Base-by-base conservation (phyloP, 352 stramenopile genomes). In the Phytophthora sp. region DNA sequence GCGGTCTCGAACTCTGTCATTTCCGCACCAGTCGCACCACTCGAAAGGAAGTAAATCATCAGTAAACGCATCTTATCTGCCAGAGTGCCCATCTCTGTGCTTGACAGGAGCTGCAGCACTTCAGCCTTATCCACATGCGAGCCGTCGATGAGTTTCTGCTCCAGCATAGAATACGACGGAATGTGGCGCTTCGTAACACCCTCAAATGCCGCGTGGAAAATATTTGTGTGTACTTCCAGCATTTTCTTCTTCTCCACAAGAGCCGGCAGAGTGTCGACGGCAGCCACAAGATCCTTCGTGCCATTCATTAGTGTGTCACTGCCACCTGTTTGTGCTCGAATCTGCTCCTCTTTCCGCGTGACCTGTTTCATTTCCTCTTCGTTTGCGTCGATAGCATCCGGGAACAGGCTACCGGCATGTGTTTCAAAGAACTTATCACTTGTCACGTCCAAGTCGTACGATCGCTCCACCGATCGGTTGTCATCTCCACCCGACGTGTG, bases 221-320 rank as follows among this genome's bases (percentile, higher is more conserved):
- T 93, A 63, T 95, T 95, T 8, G 87, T 94, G 71, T 95, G 87
- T 15, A 94, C 80, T 74, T 95, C 87, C 24, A 95, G 73, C 84
- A 92, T 91, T 57, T 94, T 95, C 69, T 95, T 95, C 76, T 94
- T 93, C 58, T 94, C 87, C 20, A 95, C 76, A 13, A 95, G 79
- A 42, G 76, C 80, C 7, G 87, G 87, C 12, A 95, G 60, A 21
- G 87, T 95, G 55, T 95, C 87, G 2, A 95, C 87, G n/a, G 86
- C 85, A 24, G 83, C 85, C 15, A 91, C 85, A 2, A 95, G 64
- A 55, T 95, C 87, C 51, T 95, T 93, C 1, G 86, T 95, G 24
- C 86, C 84, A 50, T 90, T 91, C 50, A 82, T 57, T n/a, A 93
- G 50, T 2, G 83, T 62, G 20, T 91, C 82, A 52, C 68, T 82